Evolutionary conservation across 306 rosid species (phyloP), one percentile per base, ranked within the genome.

Genomic region (Crotalaria pallida): DNA sequence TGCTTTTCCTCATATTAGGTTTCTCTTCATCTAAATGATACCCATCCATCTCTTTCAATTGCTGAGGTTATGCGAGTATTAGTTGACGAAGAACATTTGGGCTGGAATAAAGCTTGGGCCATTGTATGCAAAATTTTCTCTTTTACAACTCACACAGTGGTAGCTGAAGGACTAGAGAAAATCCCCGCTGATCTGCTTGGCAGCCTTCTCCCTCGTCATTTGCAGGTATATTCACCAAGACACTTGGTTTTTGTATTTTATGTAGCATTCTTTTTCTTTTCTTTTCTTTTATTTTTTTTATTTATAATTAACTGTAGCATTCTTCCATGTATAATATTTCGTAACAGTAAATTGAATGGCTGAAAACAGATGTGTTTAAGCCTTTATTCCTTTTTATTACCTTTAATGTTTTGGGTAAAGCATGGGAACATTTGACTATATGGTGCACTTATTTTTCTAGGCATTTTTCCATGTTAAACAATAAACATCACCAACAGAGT

Each of bases 131-230:
- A 79, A 77, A 76, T 82, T 51, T 86, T 86, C 82, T 86, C 88
- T 6, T 86, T 80, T 74, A 88, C 91, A 71, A 86, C 87, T 80
- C 95, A 88, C 49, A 83, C 91, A 19, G 82, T 88, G 65, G 72
- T 76, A 52, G 82, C 91, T 67, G 91, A 84, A 69, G 89, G 82
- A 44, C 81, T 88, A 58, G 95, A 88, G 80, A 88, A 84, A 82
- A 78, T 84, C 64, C 91, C 91, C 53, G 82, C 59, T 69, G 95
- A 88, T 80, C 87, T 88, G 73, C 83, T 88, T 53, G 85, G 78
- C 70, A 86, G 79, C 41, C 91, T 88, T 62, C 95, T 88, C 71
- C 95, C 95, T 12, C 89, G 95, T 73, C 95, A 88, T 84, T 82
- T 86, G 68, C 79, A 88, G 78, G 94, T 88, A 74, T 16, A 79